phyloP scores from a whole-genome alignment of 2,329 filamentous ascomycete species.

The Byssothecium circinans region DNA sequence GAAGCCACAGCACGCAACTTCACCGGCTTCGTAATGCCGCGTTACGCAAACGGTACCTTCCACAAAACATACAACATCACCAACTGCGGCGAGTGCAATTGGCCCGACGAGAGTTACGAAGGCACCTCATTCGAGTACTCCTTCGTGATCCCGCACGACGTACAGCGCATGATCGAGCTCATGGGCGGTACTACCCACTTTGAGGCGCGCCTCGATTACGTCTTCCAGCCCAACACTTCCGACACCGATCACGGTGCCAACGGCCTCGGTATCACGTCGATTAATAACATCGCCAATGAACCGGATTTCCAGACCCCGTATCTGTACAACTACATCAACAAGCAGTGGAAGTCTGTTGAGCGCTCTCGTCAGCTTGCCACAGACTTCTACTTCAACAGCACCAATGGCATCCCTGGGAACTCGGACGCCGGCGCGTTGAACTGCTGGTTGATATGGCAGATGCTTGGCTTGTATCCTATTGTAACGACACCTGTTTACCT shows the following conservation, averaged over 20 bases:
- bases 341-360: constrained; percentile 41
- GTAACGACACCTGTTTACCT: constrained; percentile 54
- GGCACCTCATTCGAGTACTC: constrained; percentile 49
- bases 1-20: constrained; percentile 43
- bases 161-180: constrained; percentile 46
- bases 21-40: constrained; percentile 41
- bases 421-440: constrained; percentile 53
- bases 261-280: constrained; percentile 39
- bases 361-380: constrained; percentile 40
- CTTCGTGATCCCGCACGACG: constrained; percentile 49
- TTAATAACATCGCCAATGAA: constrained; percentile 45
- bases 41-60: constrained; percentile 40
- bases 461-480: constrained; percentile 53
- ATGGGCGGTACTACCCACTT: constrained; percentile 47
- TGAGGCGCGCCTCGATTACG: constrained; percentile 46
- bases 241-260: constrained; percentile 41
- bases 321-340: constrained; percentile 48
- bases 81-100: constrained; percentile 47
- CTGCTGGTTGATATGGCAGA: constrained; percentile 55
- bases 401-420: constrained; percentile 50
- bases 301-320: constrained; percentile 46
- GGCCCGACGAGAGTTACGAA: constrained; percentile 47
- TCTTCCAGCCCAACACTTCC: constrained; percentile 44
- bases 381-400: constrained; percentile 45
- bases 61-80: constrained; percentile 46